Conservation (phyloP, 2,329 filamentous ascomycete species). For the Trichoderma sp. region DNA sequence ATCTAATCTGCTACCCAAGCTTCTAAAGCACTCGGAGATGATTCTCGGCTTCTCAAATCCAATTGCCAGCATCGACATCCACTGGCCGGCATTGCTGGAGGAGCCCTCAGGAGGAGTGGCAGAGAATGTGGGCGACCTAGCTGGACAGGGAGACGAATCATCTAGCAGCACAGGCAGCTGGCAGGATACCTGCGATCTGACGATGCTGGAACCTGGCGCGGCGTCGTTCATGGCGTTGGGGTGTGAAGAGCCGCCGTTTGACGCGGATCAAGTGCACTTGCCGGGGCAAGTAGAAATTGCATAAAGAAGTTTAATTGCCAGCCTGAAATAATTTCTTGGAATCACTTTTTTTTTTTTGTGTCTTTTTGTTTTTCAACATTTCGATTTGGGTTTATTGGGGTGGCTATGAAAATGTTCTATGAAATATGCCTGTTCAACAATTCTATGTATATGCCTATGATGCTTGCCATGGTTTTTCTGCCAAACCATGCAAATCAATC, state of each 20-base stretch:
- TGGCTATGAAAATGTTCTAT: not conserved
- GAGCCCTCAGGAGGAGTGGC: slow-evolving; percentile 4
- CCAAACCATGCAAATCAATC: not conserved
- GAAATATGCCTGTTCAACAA: not conserved
- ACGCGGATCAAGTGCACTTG: slow-evolving; percentile 15
- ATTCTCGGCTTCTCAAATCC: slow-evolving; percentile 12
- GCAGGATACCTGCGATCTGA: slow-evolving; percentile 13
- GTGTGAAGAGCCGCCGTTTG: slow-evolving; percentile 12
- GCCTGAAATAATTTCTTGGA: not conserved
- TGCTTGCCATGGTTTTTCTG: not conserved
- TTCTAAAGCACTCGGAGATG: slow-evolving; percentile 24
- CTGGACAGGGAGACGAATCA: slow-evolving; percentile 6
- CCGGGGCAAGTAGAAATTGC: slow-evolving; percentile 13
- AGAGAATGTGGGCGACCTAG: not conserved
- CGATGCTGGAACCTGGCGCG: slow-evolving; percentile 14
- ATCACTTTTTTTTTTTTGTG: not conserved
- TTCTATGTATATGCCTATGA: not conserved
- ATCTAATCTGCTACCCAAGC: slow-evolving; percentile 30
- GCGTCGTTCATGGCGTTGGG: not conserved
- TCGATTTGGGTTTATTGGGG: not conserved
- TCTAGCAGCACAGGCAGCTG: slow-evolving; percentile 13
- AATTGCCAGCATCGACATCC: slow-evolving; percentile 2
- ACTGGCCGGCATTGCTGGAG: slow-evolving; percentile 13
- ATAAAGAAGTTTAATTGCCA: not conserved
- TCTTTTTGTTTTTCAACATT: not conserved